Conservation (phyloP, 2,329 filamentous ascomycete genomes). For the Cordyceps farinosa region DNA sequence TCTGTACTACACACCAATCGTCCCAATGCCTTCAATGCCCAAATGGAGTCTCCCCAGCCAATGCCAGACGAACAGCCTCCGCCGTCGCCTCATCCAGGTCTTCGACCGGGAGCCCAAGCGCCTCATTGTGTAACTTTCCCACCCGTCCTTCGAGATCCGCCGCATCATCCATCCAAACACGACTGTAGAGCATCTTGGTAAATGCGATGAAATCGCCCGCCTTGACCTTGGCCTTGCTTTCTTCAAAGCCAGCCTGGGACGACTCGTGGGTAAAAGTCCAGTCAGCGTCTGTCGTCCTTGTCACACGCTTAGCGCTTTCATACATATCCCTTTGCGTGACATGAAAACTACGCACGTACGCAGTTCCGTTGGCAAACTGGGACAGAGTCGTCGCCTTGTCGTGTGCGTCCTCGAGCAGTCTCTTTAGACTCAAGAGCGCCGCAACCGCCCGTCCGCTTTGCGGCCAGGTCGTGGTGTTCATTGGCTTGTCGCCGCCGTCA, state of each 20-base stretch:
- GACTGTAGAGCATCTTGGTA: constrained; percentile 47
- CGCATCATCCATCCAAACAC: constrained; percentile 44
- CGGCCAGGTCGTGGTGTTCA: constrained; percentile 51
- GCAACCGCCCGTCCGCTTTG: constrained; percentile 55
- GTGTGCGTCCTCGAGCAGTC: constrained; percentile 36
- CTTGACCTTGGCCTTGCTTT: constrained; percentile 41
- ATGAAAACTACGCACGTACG: constrained; percentile 53
- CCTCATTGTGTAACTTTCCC: constrained; percentile 41
- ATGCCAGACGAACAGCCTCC: background rate
- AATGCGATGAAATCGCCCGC: constrained; percentile 41
- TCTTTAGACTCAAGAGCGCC: constrained; percentile 43
- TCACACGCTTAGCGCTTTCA: constrained; percentile 54
- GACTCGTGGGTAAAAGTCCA: constrained; percentile 53
- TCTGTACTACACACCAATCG: background rate
- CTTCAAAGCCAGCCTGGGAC: constrained; percentile 43
- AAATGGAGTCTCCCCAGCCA: background rate
- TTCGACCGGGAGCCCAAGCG: constrained; percentile 52
- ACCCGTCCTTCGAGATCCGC: constrained; percentile 33
- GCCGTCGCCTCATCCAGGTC: constrained; percentile 51
- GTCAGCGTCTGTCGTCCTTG: constrained; percentile 51
- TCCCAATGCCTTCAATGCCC: constrained; percentile 23
- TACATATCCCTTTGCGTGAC: constrained; percentile 62
- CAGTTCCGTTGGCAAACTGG: constrained; percentile 43
- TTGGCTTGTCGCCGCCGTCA: constrained; percentile 51
- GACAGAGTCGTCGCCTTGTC: constrained; percentile 33